phyloP scores from a whole-genome alignment of 192 early-diverging fungal genomes.

The Coemansia sp. region DNA sequence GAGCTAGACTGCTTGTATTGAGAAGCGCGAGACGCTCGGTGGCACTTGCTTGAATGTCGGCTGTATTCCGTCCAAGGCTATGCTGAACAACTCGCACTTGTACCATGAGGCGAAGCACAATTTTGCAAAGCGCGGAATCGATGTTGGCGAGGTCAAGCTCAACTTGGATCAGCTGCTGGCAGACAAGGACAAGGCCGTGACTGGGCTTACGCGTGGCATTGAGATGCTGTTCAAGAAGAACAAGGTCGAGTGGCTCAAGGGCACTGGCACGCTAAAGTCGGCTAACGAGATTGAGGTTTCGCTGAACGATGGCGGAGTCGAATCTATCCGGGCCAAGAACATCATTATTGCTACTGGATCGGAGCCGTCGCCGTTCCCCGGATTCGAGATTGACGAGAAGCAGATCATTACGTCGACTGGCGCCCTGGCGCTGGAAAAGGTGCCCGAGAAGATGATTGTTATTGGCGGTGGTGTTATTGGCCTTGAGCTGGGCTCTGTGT shows the following conservation, averaged over 20 bases:
- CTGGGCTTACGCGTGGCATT: conserved; percentile 87
- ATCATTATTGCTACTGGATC: conserved; percentile 98
- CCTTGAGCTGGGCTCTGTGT: conserved; percentile 98
- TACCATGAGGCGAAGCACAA: conserved; percentile 94
- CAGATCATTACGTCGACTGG: conserved; percentile 98
- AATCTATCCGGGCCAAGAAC: conserved; percentile 88
- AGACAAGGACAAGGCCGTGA: conserved; percentile 89
- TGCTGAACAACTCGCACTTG: conserved; percentile 98
- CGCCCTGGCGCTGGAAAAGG: conserved; percentile 89
- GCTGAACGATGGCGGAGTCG: conserved; percentile 75
- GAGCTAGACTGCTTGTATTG: conserved; percentile 96
- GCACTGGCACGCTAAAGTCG: conserved; percentile 79
- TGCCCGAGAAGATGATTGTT: conserved; percentile 98
- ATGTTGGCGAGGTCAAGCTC: conserved; percentile 79
- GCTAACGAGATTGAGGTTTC: conserved; percentile 83
- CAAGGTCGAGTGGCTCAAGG: conserved; percentile 96
- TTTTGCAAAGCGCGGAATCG: conserved; percentile 92
- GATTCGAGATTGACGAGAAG: conserved; percentile 95
- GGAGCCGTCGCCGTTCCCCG: conserved; percentile 90
- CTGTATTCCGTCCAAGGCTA: conserved; percentile 99
- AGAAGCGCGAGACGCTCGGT: conserved; percentile 93
- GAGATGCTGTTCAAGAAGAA: conserved; percentile 98
- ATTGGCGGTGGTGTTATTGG: conserved; percentile 99
- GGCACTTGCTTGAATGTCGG: conserved; percentile 99
- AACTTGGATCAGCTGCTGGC: conserved; percentile 91